A percentile compares a stretch with the other conserved stretches of the same genome.
phyloP scores from a whole-genome alignment of 768 basidiomycete species.

The Phlegmacium glaucopus region DNA sequence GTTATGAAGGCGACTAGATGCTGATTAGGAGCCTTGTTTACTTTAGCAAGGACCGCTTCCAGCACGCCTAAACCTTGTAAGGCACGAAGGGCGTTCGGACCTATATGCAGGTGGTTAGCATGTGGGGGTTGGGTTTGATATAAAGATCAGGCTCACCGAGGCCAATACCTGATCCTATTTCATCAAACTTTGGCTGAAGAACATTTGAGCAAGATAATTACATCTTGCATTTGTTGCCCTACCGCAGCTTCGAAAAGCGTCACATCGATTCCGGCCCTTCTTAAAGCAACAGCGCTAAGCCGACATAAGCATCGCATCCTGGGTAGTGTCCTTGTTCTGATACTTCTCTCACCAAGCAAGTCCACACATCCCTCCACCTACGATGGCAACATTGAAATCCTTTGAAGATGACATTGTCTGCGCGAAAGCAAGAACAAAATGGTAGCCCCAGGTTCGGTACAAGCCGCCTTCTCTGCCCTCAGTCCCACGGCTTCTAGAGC shows the following conservation, averaged over 20 bases:
- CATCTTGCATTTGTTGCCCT: conserved; percentile 13
- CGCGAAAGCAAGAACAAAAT: too few species aligned
- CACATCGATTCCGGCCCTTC: conserved; percentile 38
- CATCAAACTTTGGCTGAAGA: conserved; percentile 40
- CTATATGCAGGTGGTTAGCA: conserved; percentile 22
- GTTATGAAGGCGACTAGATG: conserved; percentile 39
- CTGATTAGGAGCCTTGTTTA: conserved; percentile 30
- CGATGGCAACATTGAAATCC: conserved; percentile 47
- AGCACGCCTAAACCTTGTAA: conserved; percentile 42
- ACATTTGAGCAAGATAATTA: background rate
- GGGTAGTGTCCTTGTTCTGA: background rate
- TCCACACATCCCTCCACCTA: conserved; percentile 56
- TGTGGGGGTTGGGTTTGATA: background rate
- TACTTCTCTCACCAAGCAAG: conserved; percentile 32
- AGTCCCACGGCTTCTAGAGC: too few species aligned
- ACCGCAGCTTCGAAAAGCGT: conserved; percentile 55
- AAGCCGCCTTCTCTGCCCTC: too few species aligned
- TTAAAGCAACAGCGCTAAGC: conserved; percentile 40
- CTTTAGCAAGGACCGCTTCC: conserved; percentile 35
- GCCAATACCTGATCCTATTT: conserved; percentile 53
- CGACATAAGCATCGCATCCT: background rate
- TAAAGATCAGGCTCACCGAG: conserved; percentile 34
- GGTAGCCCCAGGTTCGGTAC: too few species aligned
- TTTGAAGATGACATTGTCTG: conserved; percentile 20
- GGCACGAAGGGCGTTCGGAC: conserved; percentile 47